A percentile compares a stretch with the other conserved stretches of the same genome.
These are phyloP conservation scores for Syzygium syzygioides DNA, from an alignment of 441 rosid genomes.

Conservation along the genomic window DNA sequence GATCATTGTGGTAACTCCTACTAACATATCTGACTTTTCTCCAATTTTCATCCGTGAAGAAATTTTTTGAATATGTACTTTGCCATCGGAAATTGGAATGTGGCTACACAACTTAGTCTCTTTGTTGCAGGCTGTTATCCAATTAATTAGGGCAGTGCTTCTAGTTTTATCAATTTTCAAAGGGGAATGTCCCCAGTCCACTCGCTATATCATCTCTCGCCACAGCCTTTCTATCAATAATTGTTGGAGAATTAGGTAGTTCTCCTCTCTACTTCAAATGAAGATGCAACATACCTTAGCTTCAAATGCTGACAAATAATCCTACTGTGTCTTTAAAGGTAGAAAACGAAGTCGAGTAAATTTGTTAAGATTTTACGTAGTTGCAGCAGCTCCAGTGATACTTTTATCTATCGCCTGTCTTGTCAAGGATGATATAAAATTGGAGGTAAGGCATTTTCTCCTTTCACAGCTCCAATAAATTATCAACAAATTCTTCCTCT, in stretches of 20 bases:
- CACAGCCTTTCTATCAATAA: conserved; percentile 35
- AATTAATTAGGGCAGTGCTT: conserved; percentile 27
- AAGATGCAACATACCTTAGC: neutral
- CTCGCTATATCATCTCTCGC: conserved; percentile 37
- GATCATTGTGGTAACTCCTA: neutral
- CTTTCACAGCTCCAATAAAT: neutral
- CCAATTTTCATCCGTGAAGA: neutral
- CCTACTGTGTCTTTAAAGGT: conserved; percentile 25
- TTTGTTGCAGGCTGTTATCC: conserved; percentile 33
- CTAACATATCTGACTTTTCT: neutral
- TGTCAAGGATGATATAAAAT: conserved; percentile 21
- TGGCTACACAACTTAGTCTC: neutral
- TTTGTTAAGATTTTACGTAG: conserved; percentile 42
- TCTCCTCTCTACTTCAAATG: neutral
- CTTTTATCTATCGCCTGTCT: conserved; percentile 31
- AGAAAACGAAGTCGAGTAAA: conserved; percentile 42
- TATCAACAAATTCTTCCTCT: neutral
- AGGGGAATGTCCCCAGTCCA: conserved; percentile 20
- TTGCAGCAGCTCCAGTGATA: conserved; percentile 28
- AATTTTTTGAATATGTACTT: neutral
- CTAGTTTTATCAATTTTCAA: conserved; percentile 22
- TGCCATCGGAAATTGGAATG: neutral
- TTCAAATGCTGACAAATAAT: neutral
- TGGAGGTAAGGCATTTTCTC: conserved; percentile 32
- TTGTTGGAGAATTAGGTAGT: conserved; percentile 63